phyloP scores from a whole-genome alignment of 2,329 filamentous ascomycete species.

The Colletotrichum sublineola region DNA sequence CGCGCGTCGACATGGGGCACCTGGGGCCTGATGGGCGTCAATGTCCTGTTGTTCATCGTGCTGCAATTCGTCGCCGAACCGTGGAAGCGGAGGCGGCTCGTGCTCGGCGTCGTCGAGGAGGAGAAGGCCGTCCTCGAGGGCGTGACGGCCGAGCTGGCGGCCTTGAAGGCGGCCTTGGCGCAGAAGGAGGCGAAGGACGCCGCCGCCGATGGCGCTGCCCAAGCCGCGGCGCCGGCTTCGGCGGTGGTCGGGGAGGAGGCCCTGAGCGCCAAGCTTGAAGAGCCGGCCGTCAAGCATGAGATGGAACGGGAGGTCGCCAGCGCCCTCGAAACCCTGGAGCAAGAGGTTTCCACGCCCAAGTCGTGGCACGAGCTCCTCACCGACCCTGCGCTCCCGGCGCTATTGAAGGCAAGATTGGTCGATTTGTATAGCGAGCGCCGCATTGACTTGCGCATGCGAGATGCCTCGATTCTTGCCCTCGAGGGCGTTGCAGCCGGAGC shows the following conservation, averaged over 20 bases:
- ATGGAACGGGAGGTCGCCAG: constrained; percentile 32
- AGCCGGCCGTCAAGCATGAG: constrained; percentile 35
- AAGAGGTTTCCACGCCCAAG: constrained; percentile 30
- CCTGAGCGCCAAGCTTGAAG: constrained; percentile 18
- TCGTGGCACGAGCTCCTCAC: constrained; percentile 60
- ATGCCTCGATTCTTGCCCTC: constrained; percentile 77
- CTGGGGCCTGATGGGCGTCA: constrained; percentile 97
- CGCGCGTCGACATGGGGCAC: constrained; percentile 98
- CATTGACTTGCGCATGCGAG: constrained; percentile 75
- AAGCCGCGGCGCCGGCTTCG: constrained; percentile 49
- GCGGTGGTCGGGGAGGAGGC: constrained; percentile 40
- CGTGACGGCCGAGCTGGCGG: constrained; percentile 58
- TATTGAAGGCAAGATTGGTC: constrained; percentile 63
- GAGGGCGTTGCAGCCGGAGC: constrained; percentile 78
- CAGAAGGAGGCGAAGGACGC: constrained; percentile 51
- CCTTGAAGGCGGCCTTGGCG: constrained; percentile 49
- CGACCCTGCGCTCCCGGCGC: constrained; percentile 57
- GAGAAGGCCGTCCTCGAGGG: constrained; percentile 72
- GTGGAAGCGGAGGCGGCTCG: constrained; percentile 85
- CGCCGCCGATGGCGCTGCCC: constrained; percentile 46
- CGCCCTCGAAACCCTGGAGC: constrained; percentile 18
- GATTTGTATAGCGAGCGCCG: constrained; percentile 77
- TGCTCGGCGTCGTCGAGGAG: constrained; percentile 85
- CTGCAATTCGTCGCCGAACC: constrained; percentile 93
- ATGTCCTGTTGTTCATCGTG: constrained; percentile 88